Percentiles rank a stretch among this genome's conserved stretches.
Conservation (phyloP, 179 eudicot species). For the Amaranthus tricolor region DNA sequence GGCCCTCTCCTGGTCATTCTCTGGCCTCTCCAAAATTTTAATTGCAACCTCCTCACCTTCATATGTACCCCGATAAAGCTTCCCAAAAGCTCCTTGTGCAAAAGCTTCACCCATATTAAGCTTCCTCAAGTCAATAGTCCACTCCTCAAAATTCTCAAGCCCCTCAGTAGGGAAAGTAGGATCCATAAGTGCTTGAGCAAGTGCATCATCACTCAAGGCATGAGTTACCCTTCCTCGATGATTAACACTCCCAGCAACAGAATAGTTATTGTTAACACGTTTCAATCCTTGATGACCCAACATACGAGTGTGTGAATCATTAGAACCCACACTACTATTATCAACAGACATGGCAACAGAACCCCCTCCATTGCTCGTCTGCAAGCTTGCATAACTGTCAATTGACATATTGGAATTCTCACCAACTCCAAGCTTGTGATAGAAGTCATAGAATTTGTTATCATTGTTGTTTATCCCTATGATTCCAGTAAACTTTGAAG, state of each 20-base stretch:
- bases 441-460: slow-evolving; percentile 59
- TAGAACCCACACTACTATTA: slow-evolving; percentile 84
- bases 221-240: slow-evolving; percentile 63
- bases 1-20: slow-evolving; percentile 68
- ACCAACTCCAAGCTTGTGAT: slow-evolving; percentile 72
- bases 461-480: slow-evolving; percentile 59
- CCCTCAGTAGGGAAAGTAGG: slow-evolving; percentile 63
- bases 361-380: slow-evolving; percentile 74
- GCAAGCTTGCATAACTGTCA: slow-evolving; percentile 73
- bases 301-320: slow-evolving; percentile 74
- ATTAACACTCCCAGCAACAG: slow-evolving; percentile 60
- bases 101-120: slow-evolving; percentile 83
- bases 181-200: slow-evolving; percentile 81
- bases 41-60: slow-evolving; percentile 91
- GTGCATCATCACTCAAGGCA: slow-evolving; percentile 70
- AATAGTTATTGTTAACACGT: slow-evolving; percentile 51
- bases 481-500: slow-evolving; percentile 63
- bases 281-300: slow-evolving; percentile 70
- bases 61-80: slow-evolving; percentile 82
- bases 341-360: slow-evolving; percentile 88
- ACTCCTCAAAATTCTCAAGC: slow-evolving; percentile 74
- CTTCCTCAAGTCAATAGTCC: slow-evolving; percentile 87
- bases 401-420: slow-evolving; percentile 85
- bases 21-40: slow-evolving; percentile 89
- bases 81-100: slow-evolving; percentile 96